A percentile compares a stretch with the other conserved stretches of the same genome.
phyloP scores from a whole-genome alignment of 495 filamentous ascomycete species.

The Aspergillus saccharolyticus region DNA sequence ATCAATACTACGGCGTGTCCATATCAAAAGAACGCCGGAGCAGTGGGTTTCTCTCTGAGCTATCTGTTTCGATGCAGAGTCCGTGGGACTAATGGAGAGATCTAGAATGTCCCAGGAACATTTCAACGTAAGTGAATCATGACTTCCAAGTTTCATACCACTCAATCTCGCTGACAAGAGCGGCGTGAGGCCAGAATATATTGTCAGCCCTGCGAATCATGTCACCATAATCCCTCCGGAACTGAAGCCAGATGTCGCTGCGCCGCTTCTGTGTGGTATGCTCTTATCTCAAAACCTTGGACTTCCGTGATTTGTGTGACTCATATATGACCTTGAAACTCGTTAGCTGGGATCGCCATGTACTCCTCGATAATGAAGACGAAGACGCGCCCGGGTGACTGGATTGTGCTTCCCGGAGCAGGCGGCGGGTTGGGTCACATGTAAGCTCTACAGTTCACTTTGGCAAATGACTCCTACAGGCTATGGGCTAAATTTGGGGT shows the following conservation, averaged over 20 bases:
- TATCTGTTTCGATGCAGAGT: background rate
- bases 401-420: constrained; percentile 38
- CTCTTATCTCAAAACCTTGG: background rate
- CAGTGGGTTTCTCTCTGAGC: constrained; percentile 24
- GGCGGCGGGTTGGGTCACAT: constrained; percentile 44
- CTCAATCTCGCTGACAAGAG: background rate
- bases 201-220: constrained; percentile 38
- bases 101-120: constrained; percentile 41
- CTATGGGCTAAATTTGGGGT: background rate
- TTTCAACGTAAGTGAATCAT: constrained; percentile 34
- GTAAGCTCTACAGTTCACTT: constrained; percentile 13
- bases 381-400: constrained; percentile 36
- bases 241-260: constrained; percentile 31
- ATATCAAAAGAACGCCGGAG: constrained; percentile 40
- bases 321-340: constrained; percentile 3
- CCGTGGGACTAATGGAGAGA: background rate
- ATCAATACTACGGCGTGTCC: constrained; percentile 44
- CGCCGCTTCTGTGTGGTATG: constrained; percentile 40
- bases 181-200: constrained; percentile 25
- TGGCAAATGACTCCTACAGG: background rate
- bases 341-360: constrained; percentile 39
- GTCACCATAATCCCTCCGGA: constrained; percentile 34
- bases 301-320: background rate
- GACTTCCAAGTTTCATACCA: background rate
- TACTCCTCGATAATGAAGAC: constrained; percentile 45